A percentile compares a stretch with the other conserved stretches of the same genome.
These are phyloP conservation scores for Cadophora luteo-olivacea DNA, from an alignment of 2,329 filamentous ascomycete genomes.

Conservation along the genomic window DNA sequence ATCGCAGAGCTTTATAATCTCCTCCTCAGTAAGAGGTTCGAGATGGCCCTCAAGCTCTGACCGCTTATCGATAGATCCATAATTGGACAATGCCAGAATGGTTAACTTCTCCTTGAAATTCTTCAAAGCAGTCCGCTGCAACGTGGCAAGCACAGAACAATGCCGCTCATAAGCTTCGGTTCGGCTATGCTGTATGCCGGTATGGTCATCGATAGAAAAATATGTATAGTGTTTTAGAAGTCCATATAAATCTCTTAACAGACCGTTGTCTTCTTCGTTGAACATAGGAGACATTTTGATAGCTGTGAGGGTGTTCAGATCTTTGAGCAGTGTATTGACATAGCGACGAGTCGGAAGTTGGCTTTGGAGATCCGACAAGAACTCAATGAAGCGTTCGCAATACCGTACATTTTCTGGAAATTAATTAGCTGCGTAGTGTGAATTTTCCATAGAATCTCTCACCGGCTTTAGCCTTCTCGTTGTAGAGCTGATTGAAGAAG, in stretches of 20 bases:
- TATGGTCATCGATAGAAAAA: constrained; percentile 92
- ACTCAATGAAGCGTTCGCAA: constrained; percentile 91
- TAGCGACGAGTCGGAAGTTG: constrained; percentile 94
- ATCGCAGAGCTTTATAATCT: constrained; percentile 72
- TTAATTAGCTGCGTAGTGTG: constrained; percentile 37
- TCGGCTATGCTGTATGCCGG: constrained; percentile 75
- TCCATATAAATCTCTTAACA: constrained; percentile 80
- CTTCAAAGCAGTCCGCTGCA: constrained; percentile 81
- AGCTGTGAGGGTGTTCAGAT: constrained; percentile 81
- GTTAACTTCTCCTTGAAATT: constrained; percentile 89
- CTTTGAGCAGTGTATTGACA: constrained; percentile 85
- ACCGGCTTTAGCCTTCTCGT: constrained; percentile 56
- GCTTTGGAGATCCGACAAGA: constrained; percentile 88
- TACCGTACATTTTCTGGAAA: constrained; percentile 72
- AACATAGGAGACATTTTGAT: constrained; percentile 82
- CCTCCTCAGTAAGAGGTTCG: constrained; percentile 73
- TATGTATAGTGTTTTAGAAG: constrained; percentile 87
- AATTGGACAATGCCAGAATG: constrained; percentile 92
- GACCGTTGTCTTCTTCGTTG: constrained; percentile 73
- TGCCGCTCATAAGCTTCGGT: constrained; percentile 81
- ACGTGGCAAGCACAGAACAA: constrained; percentile 74
- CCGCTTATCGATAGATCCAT: constrained; percentile 82
- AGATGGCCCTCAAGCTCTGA: constrained; percentile 80
- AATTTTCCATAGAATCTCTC: constrained; percentile 30
- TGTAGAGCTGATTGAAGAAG: constrained; percentile 78